Percentiles rank a stretch among this genome's conserved stretches.
Conservation (phyloP, 345 rosid species). For the Moricandia arvensis region DNA sequence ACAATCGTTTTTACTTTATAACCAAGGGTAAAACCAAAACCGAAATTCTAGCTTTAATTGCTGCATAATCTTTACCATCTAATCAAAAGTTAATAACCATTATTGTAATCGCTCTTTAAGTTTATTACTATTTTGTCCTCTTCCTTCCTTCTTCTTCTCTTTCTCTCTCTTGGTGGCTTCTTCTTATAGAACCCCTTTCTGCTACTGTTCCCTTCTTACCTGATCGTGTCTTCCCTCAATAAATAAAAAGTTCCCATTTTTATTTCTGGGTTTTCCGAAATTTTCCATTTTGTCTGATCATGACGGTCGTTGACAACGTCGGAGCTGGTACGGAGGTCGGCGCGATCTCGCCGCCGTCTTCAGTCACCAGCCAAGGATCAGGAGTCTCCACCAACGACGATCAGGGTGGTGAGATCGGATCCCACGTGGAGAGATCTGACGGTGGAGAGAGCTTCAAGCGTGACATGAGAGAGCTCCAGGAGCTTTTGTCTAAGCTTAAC, state of each 20-base stretch:
- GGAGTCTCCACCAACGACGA: conserved; percentile 38
- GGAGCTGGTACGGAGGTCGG: conserved; percentile 38
- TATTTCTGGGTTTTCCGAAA: not conserved
- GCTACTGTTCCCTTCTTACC: conserved; percentile 21
- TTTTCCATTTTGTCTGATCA: conserved; percentile 25
- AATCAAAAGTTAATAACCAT: no score
- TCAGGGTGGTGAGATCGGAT: conserved; percentile 51
- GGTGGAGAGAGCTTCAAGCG: conserved; percentile 50
- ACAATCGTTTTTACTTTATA: no score
- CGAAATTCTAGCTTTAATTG: no score
- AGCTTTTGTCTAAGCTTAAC: conserved; percentile 85
- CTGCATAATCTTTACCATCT: no score
- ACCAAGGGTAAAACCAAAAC: no score
- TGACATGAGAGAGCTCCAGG: conserved; percentile 77
- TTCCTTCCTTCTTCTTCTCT: not conserved
- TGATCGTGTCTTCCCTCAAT: conserved; percentile 27
- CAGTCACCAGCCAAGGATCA: conserved; percentile 43
- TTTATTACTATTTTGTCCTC: conserved; percentile 35
- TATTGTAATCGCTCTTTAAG: no score
- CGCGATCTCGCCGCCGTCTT: conserved; percentile 38
- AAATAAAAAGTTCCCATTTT: conserved; percentile 18
- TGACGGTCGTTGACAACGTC: conserved; percentile 62
- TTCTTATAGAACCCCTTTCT: conserved; percentile 17
- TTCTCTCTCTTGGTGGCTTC: conserved; percentile 25
- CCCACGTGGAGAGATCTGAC: conserved; percentile 40